A percentile compares a stretch with the other conserved stretches of the same genome.
Evolutionary conservation across 148 eudicot species (phyloP).

Genomic region (Drosera capensis): DNA sequence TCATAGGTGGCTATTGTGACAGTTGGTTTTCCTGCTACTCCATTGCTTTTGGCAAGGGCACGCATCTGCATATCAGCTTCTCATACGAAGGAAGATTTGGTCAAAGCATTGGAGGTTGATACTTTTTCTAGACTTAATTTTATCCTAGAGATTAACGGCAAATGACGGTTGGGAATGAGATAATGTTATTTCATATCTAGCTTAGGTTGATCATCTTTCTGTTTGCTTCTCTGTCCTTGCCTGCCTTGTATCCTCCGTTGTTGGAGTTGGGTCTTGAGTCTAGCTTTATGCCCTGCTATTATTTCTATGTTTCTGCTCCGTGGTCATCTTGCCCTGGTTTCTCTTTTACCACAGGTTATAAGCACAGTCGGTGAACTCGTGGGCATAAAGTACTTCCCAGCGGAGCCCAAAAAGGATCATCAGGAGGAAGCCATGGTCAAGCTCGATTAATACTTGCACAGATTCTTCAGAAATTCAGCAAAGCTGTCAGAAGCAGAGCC

Average conservation of each 20-base stretch:
- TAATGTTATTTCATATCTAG: not conserved
- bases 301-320: not conserved
- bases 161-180: not conserved
- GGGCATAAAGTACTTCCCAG: conserved; percentile 92
- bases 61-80: conserved; percentile 94
- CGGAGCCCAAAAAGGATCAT: conserved; percentile 60
- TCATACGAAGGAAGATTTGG: conserved; percentile 68
- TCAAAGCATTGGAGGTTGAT: conserved; percentile 58
- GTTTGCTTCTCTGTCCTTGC: too few relatives aligned
- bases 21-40: not conserved
- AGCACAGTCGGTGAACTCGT: conserved; percentile 70
- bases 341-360: conserved; percentile 26
- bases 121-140: too few relatives aligned
- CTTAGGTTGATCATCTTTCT: too few relatives aligned
- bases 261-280: too few relatives aligned
- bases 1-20: not conserved
- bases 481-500: too few relatives aligned
- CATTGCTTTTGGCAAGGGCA: conserved; percentile 32
- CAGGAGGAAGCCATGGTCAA: conserved; percentile 40
- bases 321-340: not conserved
- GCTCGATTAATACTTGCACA: too few relatives aligned
- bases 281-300: not conserved
- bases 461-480: too few relatives aligned
- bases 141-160: not conserved
- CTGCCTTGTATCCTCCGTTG: too few relatives aligned